Base-by-base conservation (phyloP, 805 yeast species). In the Sugiyamaella chiloensis region DNA sequence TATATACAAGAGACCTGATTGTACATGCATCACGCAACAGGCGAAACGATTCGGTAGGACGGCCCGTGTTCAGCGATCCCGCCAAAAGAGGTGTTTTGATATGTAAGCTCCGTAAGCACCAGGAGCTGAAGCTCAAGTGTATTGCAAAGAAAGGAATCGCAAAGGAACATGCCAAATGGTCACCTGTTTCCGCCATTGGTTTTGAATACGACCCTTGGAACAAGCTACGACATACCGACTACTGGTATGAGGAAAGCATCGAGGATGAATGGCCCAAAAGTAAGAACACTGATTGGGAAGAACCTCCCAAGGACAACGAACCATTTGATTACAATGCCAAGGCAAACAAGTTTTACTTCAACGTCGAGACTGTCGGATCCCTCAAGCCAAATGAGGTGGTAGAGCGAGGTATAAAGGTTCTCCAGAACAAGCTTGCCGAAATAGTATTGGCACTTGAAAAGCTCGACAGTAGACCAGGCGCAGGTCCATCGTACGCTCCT, bases 141-240 rank as follows among this genome's bases (percentile, higher is more conserved):
- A 85, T 93, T 53, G 99, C 99, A 47, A 93, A 93, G 68, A 93
- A 93, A 72, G 99, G 98, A 37, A 89, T 89, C 50, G 87, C 96
- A 42, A 90, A 90, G 65, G 99, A 93, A 65, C 99, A 93, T 64
- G 96, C 99, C 42, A 93, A 93, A 63, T 93, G 99, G 99, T 83
- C 93, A 5, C 97, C 99, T 9, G 85, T 95, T 56, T 78, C 97
- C 0, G 98, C 98, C 19, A 79, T 91, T 47, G 97, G 95, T 16
- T 91, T 91, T 60, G 99, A 91, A 67, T 91, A 91, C 63, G 99
- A 91, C 62, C 99, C 99, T n/a, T 91, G 96, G 95, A 93, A 93
- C 69, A 93, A 91, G 69, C 75, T 93, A 60, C 84, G 86, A 63
- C 99, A 93, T 65, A 93, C 99, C 0, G 96, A 89, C 59, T 87